phyloP scores from a whole-genome alignment of 495 filamentous ascomycete genomes.

The Penicillium desertorum region DNA sequence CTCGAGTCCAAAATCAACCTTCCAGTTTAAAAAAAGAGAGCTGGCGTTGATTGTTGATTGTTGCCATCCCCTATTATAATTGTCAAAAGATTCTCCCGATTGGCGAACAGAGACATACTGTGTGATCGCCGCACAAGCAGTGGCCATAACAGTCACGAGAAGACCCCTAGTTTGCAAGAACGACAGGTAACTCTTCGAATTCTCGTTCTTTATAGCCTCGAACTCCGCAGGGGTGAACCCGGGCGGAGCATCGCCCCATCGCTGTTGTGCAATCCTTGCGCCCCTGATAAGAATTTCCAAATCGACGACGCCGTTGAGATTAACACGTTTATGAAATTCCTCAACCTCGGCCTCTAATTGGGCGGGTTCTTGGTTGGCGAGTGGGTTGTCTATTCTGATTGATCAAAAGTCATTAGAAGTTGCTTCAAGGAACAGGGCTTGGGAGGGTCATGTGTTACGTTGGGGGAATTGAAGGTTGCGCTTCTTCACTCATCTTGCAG shows the following conservation, averaged over 20 bases:
- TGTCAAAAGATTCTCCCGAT: not conserved
- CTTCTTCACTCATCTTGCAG: not conserved
- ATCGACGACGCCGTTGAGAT: slow-evolving; percentile 13
- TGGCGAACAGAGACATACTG: slow-evolving; percentile 22
- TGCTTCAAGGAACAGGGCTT: not conserved
- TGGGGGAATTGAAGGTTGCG: not conserved
- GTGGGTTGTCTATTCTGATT: not conserved
- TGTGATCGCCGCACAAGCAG: slow-evolving; percentile 31
- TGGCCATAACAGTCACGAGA: slow-evolving; percentile 26
- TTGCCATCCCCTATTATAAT: slow-evolving; percentile 54
- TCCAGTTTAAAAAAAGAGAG: slow-evolving; percentile 55
- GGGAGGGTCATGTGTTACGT: not conserved
- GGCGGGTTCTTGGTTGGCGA: not conserved
- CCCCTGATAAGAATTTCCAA: slow-evolving; percentile 16
- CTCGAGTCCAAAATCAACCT: slow-evolving; percentile 39
- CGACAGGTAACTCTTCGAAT: slow-evolving; percentile 6
- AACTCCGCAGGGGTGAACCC: slow-evolving; percentile 2
- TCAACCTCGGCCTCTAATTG: slow-evolving; percentile 15
- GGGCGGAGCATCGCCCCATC: not conserved
- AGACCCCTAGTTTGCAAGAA: slow-evolving; percentile 25
- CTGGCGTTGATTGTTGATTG: slow-evolving; percentile 69
- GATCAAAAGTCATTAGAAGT: not conserved
- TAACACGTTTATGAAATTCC: slow-evolving; percentile 4
- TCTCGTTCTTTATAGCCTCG: not conserved
- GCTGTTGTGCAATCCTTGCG: slow-evolving; percentile 14